A percentile compares a stretch with the other conserved stretches of the same genome.
phyloP scores from a whole-genome alignment of 495 filamentous ascomycete species.

The Tuber aestivum region DNA sequence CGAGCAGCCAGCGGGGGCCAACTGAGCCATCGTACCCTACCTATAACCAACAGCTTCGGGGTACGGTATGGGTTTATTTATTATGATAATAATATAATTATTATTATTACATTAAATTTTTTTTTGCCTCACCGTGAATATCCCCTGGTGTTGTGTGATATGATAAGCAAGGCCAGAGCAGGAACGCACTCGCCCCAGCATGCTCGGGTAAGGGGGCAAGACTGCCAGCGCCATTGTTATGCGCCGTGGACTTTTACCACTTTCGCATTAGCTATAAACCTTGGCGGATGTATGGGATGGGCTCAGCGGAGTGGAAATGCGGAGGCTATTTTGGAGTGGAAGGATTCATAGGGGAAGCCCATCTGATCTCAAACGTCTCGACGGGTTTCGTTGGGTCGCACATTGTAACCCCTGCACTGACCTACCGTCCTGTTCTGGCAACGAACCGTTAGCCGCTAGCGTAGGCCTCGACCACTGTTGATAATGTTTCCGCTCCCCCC shows the following conservation, averaged over 20 bases:
- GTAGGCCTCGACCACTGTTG: background rate
- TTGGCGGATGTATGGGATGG: background rate
- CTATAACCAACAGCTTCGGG: background rate
- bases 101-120: too few relatives aligned
- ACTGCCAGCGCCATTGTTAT: background rate
- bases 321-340: background rate
- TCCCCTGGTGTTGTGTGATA: background rate
- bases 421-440: background rate
- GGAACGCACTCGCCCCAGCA: background rate
- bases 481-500: background rate
- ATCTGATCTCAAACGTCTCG: conserved; percentile 2
- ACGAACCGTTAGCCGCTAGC: background rate
- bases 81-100: background rate
- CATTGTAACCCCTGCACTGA: background rate
- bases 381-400: background rate
- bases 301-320: background rate
- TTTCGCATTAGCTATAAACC: background rate
- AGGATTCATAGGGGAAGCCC: background rate
- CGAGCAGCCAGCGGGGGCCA: background rate
- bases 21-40: background rate
- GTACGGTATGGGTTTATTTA: background rate
- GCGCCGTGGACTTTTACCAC: background rate
- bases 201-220: background rate
- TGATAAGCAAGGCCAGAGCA: background rate
- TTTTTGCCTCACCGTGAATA: background rate